These are phyloP conservation scores for Telopea speciosissima DNA, from an alignment of 177 flowering plant species.

Conservation along the genomic window DNA sequence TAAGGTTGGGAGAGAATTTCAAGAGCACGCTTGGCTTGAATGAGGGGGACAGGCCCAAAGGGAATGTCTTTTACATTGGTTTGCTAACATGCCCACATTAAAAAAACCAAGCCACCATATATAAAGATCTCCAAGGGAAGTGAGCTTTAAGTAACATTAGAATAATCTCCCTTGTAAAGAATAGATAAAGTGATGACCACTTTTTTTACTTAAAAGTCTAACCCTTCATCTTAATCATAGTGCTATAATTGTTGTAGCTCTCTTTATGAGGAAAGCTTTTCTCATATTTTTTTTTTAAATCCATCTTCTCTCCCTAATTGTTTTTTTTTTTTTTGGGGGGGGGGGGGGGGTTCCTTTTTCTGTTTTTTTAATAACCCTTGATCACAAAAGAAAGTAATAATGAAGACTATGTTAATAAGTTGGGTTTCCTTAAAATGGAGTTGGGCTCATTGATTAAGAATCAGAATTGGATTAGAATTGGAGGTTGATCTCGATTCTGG, in stretches of 20 bases:
- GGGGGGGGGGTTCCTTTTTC: too few species aligned
- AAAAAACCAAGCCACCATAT: conserved; percentile 11
- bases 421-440: too few species aligned
- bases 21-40: conserved; percentile 90
- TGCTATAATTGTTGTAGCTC: conserved; percentile 41
- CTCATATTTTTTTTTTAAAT: neutral
- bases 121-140: conserved; percentile 26
- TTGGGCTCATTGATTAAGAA: too few species aligned
- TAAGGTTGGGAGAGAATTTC: conserved; percentile 38
- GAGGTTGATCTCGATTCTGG: too few species aligned
- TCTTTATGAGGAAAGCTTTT: conserved; percentile 19
- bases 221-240: conserved; percentile 53
- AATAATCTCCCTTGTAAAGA: conserved; percentile 11
- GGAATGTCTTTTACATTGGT: conserved; percentile 44
- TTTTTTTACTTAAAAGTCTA: conserved; percentile 15
- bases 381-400: too few species aligned
- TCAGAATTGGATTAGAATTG: too few species aligned
- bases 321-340: too few species aligned
- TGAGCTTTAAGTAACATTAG: conserved; percentile 20
- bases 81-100: conserved; percentile 21
- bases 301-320: neutral
- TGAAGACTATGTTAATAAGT: too few species aligned
- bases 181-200: conserved; percentile 23
- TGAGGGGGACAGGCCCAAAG: conserved; percentile 59
- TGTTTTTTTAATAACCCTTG: too few species aligned